These are phyloP conservation scores for Zymoseptoria ardabiliae DNA, from an alignment of 2,329 filamentous ascomycete species.

Conservation along the genomic window DNA sequence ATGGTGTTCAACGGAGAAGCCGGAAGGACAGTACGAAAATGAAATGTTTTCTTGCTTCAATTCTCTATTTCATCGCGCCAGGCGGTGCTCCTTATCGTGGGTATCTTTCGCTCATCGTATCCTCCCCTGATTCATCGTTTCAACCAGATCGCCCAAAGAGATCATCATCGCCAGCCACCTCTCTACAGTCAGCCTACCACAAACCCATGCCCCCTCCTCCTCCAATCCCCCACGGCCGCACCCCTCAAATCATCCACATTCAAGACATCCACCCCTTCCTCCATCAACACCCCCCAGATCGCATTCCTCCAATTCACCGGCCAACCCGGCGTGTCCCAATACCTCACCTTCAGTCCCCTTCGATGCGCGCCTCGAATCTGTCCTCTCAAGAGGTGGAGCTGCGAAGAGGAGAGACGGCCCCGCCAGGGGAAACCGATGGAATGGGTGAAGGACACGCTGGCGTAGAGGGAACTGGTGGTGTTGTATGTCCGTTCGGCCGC, in stretches of 20 bases:
- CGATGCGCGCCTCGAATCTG: conserved; percentile 48
- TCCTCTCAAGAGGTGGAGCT: conserved; percentile 41
- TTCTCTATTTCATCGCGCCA: not conserved
- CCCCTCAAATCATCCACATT: conserved; percentile 51
- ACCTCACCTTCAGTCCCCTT: conserved; percentile 48
- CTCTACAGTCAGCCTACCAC: not conserved
- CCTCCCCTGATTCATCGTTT: not conserved
- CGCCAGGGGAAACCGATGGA: conserved; percentile 44
- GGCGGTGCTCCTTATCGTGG: not conserved
- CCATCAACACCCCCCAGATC: conserved; percentile 47
- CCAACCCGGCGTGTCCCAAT: conserved; percentile 52
- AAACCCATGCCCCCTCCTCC: conserved; percentile 6
- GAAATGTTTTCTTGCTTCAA: not conserved
- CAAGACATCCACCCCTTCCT: conserved; percentile 49
- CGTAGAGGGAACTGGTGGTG: conserved; percentile 57
- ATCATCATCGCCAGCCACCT: not conserved
- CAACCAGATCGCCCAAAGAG: not conserved
- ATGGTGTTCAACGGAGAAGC: not conserved
- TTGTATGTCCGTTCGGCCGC: conserved; percentile 40
- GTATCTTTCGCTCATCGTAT: not conserved
- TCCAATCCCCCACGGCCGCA: conserved; percentile 43
- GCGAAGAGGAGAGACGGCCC: conserved; percentile 40
- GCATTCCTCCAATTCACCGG: conserved; percentile 46
- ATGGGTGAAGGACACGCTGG: conserved; percentile 50
- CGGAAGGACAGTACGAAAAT: not conserved